Evolutionary conservation across 2,329 filamentous ascomycete species (phyloP), one percentile per base, ranked within the genome.

Genomic region (Mariannaea elegans): DNA sequence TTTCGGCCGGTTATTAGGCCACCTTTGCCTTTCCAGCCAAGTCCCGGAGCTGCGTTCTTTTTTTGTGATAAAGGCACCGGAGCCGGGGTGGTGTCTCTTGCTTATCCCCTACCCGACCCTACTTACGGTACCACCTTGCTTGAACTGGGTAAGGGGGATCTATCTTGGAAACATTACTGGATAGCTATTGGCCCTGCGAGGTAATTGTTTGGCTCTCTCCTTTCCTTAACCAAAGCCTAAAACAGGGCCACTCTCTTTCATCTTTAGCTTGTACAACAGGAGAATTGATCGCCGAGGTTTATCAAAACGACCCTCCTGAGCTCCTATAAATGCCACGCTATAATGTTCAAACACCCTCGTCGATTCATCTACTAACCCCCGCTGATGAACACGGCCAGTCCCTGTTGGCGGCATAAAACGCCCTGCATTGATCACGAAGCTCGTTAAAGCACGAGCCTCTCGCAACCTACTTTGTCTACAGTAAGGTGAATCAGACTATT

Each of bases 361-460:
- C 24, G 24, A 52, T 41, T 38, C 49, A 23, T 44, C 18, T 36
- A 32, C 31, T 45, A 32, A 21, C 34, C 49, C 36, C 49, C 56
- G 49, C 49, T 10, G 23, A 48, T 44, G 12, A 42, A 49, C 50
- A 41, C 45, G 16, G 49, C 56, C 32, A 42, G 39, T 48, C 44
- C 56, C 27, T 53, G 48, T 21, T 31, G 49, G 48, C 29, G 42
- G 56, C 56, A 53, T 53, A n/a, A 53, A 39, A 53, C 9, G 48
- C 19, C 56, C 48, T 44, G 50, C 50, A 42, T n/a, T 38, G 32
- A 38, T 38, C 47, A 39, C 47, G 34, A 50, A 50, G 19, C 47
- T 24, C 32, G 32, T 18, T 21, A 29, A 38, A 44, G 54, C 46
- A 56, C 46, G 54, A 31, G 38, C 54, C 19, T 56, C 7, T n/a